Conservation (phyloP, 1,284 basidiomycete species). For the Filobasidium uniguttulatum region DNA sequence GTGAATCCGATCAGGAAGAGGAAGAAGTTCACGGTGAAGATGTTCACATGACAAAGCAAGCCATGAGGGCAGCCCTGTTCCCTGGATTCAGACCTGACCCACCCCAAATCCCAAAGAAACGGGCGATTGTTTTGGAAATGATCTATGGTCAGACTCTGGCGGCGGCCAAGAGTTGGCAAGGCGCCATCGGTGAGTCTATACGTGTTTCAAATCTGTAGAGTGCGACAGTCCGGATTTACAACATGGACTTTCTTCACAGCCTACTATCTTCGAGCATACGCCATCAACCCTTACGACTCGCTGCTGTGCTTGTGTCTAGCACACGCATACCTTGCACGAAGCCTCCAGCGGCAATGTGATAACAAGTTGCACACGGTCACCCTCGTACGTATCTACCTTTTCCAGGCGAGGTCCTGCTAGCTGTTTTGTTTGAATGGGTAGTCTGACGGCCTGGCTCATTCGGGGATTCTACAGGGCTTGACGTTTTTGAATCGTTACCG, state of each 20-base stretch:
- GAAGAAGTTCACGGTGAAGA: conserved; percentile 15
- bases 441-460: too few relatives aligned
- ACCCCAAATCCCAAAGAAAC: conserved; percentile 46
- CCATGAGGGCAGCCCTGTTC: neutral
- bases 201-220: neutral
- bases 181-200: conserved; percentile 69
- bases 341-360: conserved; percentile 86
- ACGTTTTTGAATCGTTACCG: conserved; percentile 70
- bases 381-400: conserved; percentile 43
- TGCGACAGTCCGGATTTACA: too few relatives aligned
- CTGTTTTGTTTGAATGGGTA: neutral
- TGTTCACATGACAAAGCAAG: conserved; percentile 2
- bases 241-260: conserved; percentile 43
- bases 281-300: conserved; percentile 67
- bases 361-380: conserved; percentile 73
- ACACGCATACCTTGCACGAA: conserved; percentile 70
- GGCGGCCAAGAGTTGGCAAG: conserved; percentile 72
- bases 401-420: neutral
- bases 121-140: conserved; percentile 58
- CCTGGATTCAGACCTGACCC: conserved; percentile 1
- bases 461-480: conserved; percentile 46
- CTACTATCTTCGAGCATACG: conserved; percentile 77
- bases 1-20: conserved; percentile 15
- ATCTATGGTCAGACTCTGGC: conserved; percentile 82
- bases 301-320: conserved; percentile 69